Percentiles rank a stretch among this genome's conserved stretches.
phyloP scores from a whole-genome alignment of 495 filamentous ascomycete species.

The Cudoniella acicularis region DNA sequence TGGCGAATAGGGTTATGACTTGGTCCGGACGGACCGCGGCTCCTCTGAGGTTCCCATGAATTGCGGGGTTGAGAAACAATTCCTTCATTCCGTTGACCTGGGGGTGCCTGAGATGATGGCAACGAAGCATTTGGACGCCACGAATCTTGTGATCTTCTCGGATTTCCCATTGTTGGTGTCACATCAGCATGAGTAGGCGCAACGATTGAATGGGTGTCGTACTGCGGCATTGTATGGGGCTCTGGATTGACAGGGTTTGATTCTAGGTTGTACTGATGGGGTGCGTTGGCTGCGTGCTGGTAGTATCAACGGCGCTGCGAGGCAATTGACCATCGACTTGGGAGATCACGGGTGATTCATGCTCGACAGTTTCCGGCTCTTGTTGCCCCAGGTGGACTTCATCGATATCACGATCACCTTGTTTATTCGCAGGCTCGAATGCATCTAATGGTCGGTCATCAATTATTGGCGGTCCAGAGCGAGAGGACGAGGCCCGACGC shows the following conservation, averaged over 20 bases:
- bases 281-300: too few species aligned
- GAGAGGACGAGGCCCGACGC: background rate
- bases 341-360: too few species aligned
- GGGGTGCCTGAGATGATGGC: background rate
- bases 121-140: constrained; percentile 16
- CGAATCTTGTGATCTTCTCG: constrained; percentile 15
- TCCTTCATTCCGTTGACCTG: constrained; percentile 3
- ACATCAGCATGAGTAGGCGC: background rate
- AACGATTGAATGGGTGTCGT: background rate
- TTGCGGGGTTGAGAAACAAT: background rate
- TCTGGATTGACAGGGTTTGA: too few species aligned
- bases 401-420: too few species aligned
- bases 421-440: background rate
- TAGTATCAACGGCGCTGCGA: too few species aligned
- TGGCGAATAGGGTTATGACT: background rate
- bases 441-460: background rate
- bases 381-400: too few species aligned
- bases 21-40: constrained; percentile 9
- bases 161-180: background rate
- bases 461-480: background rate
- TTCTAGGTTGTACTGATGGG: too few species aligned
- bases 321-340: too few species aligned
- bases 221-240: too few species aligned
- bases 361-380: too few species aligned
- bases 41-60: constrained; percentile 16